Percentiles rank a stretch among this genome's conserved stretches.
phyloP scores from a whole-genome alignment of 2,329 filamentous ascomycete species.

The Volutella citrinella region DNA sequence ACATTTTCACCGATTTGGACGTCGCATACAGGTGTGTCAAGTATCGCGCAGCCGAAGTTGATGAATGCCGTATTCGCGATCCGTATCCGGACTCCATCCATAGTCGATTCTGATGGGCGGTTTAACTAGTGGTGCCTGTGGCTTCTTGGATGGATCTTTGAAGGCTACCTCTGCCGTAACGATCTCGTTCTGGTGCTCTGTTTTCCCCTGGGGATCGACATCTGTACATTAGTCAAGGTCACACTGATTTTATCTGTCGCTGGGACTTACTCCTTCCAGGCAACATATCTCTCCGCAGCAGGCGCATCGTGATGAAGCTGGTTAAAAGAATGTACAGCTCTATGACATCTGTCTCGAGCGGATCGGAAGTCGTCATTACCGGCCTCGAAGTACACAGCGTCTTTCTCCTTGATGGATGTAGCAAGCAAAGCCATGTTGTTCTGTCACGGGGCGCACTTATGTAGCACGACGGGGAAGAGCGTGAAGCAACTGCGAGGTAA shows the following conservation, averaged over 20 bases:
- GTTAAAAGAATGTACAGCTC: not conserved
- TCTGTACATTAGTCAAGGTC: too few relatives aligned
- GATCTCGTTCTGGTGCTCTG: too few relatives aligned
- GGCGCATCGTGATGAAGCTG: not conserved
- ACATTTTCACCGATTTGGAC: slow-evolving; percentile 2
- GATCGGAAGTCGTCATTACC: not conserved
- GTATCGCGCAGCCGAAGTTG: not conserved
- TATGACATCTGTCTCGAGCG: not conserved
- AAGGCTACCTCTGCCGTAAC: slow-evolving; percentile 6
- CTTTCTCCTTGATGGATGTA: too few relatives aligned
- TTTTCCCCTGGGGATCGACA: too few relatives aligned
- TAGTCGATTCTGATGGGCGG: slow-evolving; percentile 3
- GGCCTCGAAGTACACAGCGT: not conserved
- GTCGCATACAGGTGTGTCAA: slow-evolving; percentile 5
- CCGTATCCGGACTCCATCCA: slow-evolving; percentile 2
- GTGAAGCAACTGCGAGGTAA: too few relatives aligned
- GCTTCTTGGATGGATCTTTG: not conserved
- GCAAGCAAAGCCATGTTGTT: too few relatives aligned
- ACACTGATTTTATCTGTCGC: too few relatives aligned
- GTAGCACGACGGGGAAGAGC: too few relatives aligned
- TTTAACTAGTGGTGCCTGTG: slow-evolving; percentile 2
- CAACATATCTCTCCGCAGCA: not conserved
- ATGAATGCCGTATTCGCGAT: slow-evolving; percentile 3
- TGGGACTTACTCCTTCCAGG: not conserved
- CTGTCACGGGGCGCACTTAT: too few relatives aligned